Base-by-base conservation (phyloP, 345 rosid species). In the Mercurialis annua region DNA sequence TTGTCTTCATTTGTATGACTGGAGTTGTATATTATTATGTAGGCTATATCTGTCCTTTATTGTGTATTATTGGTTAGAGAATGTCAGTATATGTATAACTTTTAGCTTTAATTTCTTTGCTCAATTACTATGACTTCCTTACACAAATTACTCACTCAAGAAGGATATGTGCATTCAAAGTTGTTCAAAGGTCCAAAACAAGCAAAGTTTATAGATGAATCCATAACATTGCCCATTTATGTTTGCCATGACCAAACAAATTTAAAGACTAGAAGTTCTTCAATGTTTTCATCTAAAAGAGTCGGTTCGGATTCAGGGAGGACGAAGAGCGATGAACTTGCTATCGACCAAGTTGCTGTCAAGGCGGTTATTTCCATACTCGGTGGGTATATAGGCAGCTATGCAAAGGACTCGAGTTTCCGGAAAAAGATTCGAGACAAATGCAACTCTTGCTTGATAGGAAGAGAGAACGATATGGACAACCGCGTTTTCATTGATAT, bases 311-410 rank as follows among this genome's bases (percentile, higher is more conserved):
- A 60, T 49, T 52, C 65, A 24, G 79, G 59, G 61, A 73, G 73
- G 15, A 55, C 40, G n/a, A 63, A 23, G 26, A 67, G 34, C 5
- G 85, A 82, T 4, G 83, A 78, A 50, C 78, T 89, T 42, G 80
- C 76, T 36, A 73, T 80, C 20, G 87, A 84, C 67, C 85, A 77
- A 59, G 77, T 66, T 6, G 84, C 85, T 31, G 62, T 83, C 27
- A 69, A 60, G 60, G 88, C 88, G 14, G 82, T 82, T 65, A 43
- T 83, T 6, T 82, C 93, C 0, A 76, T 87, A 27, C 82, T 87
- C n/a, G 23, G 81, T 71, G 88, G 90, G 15, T 85, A 85, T 34
- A 31, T 70, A 0, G 88, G 87, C 2, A 76, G 81, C 75, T 87
- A 74, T 55, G 6, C 58, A 23, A 78, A 75, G 27, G 93, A 87